Evolutionary conservation across 768 basidiomycete species (phyloP), one percentile per base, ranked within the genome.

Genomic region (Boletus vinaceobasis): DNA sequence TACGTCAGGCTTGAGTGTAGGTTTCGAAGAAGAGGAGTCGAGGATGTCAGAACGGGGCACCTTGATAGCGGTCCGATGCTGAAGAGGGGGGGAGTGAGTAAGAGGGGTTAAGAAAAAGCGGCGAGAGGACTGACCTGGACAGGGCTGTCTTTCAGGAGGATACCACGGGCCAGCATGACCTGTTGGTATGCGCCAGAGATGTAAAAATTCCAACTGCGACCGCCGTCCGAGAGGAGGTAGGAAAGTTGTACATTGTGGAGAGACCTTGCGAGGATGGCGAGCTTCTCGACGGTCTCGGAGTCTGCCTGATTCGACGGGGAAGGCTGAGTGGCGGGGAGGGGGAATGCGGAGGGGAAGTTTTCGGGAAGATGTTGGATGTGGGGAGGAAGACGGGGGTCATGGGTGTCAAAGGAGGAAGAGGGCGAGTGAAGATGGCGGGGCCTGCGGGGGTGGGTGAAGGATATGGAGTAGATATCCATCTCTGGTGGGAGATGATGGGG

Each of bases 381-480:
- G 60, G 72, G 72, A 65, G 73, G 65, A 45, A 71, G 67, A 64
- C 81, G 75, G 68, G 74, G 76, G 67, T 82, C 80, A 51, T 73
- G 68, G 64, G 82, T 81, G 72, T 89, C 86, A 75, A 86, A 76
- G 57, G 86, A 80, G 50, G 82, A 80, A 62, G 82, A 73, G 50
- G 81, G 75, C 55, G 85, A 82, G 47, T 67, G 66, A 73, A 79
- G 74, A 73, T 82, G 81, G 67, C 85, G 85, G 68, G 86, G 81
- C 71, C 87, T 80, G 77, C 90, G 88, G 67, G 93, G 92, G 76
- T 90, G 88, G 63, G 87, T 87, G 80, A 97, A 95, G 67, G 93
- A 90, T 62, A 91, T 90, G 52, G 93, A 90, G 82, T 95, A 96
- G 70, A 95, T 84, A 71, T 97, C 94, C 94, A 97, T 95, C 40